Evolutionary conservation across 352 stramenopile species (phyloP).

Genomic region (Globisporangium irregulare): DNA sequence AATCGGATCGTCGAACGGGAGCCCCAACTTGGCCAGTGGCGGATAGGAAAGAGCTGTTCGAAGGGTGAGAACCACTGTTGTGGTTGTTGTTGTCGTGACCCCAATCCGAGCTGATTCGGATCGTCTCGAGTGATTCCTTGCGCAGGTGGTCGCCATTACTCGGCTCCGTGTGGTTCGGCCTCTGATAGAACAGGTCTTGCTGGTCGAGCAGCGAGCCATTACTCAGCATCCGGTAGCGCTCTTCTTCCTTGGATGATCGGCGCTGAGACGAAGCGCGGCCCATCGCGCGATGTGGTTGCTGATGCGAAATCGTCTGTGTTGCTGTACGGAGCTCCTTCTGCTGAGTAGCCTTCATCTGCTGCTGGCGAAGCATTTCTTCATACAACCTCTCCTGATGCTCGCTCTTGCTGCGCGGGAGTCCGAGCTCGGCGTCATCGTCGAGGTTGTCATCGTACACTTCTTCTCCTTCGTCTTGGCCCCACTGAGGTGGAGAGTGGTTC

Average conservation of each 20-base stretch:
- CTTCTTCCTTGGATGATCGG: slow-evolving; percentile 12
- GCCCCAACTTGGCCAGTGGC: neutral
- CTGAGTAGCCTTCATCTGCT: slow-evolving; percentile 23
- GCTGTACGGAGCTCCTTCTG: slow-evolving; percentile 21
- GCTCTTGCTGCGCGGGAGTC: slow-evolving; percentile 28
- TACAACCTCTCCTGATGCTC: slow-evolving; percentile 27
- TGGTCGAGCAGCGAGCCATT: slow-evolving; percentile 11
- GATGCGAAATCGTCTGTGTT: slow-evolving; percentile 12
- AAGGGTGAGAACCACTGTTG: slow-evolving; percentile 5
- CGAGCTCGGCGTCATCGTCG: slow-evolving; percentile 32
- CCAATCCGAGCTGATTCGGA: slow-evolving; percentile 45
- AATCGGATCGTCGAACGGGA: slow-evolving; percentile 10
- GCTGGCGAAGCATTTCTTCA: slow-evolving; percentile 21
- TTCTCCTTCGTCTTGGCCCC: neutral
- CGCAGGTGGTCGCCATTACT: neutral
- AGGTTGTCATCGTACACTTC: slow-evolving; percentile 9
- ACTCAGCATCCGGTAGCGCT: slow-evolving; percentile 4
- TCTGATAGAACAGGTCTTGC: slow-evolving; percentile 1
- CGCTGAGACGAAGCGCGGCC: slow-evolving; percentile 1
- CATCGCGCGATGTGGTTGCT: slow-evolving; percentile 6
- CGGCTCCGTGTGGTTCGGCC: neutral
- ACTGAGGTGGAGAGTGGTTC: neutral
- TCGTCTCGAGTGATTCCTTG: slow-evolving; percentile 33
- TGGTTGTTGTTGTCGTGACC: slow-evolving; percentile 25
- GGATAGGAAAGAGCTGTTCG: neutral